Evolutionary conservation across 495 filamentous ascomycete genomes (phyloP), one percentile per base, ranked within the genome.

Genomic region (Arthonia radiata): DNA sequence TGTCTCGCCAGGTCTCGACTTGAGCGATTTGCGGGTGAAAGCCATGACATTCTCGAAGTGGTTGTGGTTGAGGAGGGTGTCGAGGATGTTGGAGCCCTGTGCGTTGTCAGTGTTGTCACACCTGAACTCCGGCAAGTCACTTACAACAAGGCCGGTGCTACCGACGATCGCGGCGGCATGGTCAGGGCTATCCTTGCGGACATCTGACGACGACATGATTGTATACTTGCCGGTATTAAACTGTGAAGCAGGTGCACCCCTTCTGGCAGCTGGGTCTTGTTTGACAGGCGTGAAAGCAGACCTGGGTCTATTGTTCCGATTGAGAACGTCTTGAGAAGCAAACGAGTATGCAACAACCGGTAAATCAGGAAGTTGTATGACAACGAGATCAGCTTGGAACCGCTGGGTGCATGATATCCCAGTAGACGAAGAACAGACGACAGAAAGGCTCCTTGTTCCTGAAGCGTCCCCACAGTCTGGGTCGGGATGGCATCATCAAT

Each of bases 51-150:
- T 32, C 14, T 2, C 11, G 10, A 34, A 5, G 5, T 3, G n/a
- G 2, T 27, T 17, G 10, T 13, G 19, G 4, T 17, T 12, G 17
- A 31, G 3, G n/a, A 34, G 28, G 5, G 31, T 25, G 11, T 4
- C 11, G 14, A 34, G 31, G 28, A 34, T 25, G 15, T 28, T 13
- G 6, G 28, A 34, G 28, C 31, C 27, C 31, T 31, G 6, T 23
- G 19, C 11, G 19, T 11, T 23, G 19, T 23, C 11, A 23, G 7
- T 11, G 19, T 11, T 7, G 28, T 31, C 18, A 12, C 5, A 5
- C n/a, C 7, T 10, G 15, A 13, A 27, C 13, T 31, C 2, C 10
- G 15, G 29, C 15, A 6, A 18, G 15, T 4, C 13, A 15, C 31
- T 3, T 14, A 33, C 31, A 14, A 31, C 27, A 11, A 33, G 27